Conservation (phyloP, 805 yeast genomes). For the Lachancea kluyveri region DNA sequence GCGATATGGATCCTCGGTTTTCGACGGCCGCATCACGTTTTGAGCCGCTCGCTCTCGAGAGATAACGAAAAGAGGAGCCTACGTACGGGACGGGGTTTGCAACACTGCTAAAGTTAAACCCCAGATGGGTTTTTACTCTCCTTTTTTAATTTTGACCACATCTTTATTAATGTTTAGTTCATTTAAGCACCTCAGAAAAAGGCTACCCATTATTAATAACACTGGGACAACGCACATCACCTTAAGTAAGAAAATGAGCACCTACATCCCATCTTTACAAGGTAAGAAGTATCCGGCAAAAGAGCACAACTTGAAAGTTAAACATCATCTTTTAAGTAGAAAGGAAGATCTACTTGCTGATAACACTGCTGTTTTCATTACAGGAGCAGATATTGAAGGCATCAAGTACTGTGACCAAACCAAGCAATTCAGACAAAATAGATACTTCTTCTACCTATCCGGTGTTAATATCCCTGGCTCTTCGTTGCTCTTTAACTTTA, state of each 20-base stretch:
- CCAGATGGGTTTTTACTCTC: no score
- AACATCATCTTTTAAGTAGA: conserved; percentile 31
- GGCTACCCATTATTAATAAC: not conserved
- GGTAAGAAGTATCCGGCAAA: conserved; percentile 74
- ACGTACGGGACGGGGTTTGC: not conserved
- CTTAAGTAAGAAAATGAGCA: conserved; percentile 1
- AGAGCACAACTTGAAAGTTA: conserved; percentile 57
- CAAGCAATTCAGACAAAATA: conserved; percentile 76
- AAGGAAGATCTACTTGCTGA: conserved; percentile 20
- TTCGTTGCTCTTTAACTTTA: conserved; percentile 53
- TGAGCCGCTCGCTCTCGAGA: not conserved
- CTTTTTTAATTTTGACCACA: conserved; percentile 1
- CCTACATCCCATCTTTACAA: conserved; percentile 5
- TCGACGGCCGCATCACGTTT: no score
- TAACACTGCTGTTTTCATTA: conserved; percentile 40
- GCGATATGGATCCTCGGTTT: no score
- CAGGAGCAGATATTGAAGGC: conserved; percentile 52
- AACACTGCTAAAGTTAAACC: no score
- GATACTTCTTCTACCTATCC: conserved; percentile 81
- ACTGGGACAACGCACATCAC: not conserved
- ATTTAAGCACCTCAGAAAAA: conserved; percentile 1
- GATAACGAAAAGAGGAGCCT: not conserved
- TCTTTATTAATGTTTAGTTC: conserved; percentile 4
- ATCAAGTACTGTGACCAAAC: conserved; percentile 77
- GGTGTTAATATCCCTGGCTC: conserved; percentile 82